phyloP scores from a whole-genome alignment of 2,329 filamentous ascomycete genomes.

The Pleomassaria siparia region DNA sequence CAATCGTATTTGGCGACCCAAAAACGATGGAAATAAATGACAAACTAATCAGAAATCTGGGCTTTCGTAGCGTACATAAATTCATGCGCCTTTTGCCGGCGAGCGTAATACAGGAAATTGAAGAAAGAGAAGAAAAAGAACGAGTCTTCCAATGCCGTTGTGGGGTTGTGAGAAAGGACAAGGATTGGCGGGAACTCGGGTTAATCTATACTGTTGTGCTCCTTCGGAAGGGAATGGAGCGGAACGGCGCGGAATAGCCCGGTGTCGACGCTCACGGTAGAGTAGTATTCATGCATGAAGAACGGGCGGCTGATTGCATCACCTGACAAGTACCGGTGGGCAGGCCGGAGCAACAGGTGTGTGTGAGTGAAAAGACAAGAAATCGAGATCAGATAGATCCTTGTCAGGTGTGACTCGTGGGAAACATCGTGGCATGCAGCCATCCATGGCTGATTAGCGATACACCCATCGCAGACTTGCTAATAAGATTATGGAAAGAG shows the following conservation, averaged over 20 bases:
- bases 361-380: slow-evolving; percentile 21
- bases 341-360: slow-evolving; percentile 11
- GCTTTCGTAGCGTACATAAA: slow-evolving; percentile 2
- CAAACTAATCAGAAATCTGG: neutral
- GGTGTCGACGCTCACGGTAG: slow-evolving; percentile 21
- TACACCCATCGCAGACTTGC: slow-evolving; percentile 28
- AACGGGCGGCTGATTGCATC: slow-evolving; percentile 19
- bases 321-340: slow-evolving; percentile 20
- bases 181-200: slow-evolving; percentile 8
- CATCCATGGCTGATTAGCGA: slow-evolving; percentile 19
- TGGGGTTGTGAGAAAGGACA: neutral
- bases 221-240: slow-evolving; percentile 11
- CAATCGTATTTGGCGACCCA: slow-evolving; percentile 5
- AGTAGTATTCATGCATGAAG: slow-evolving; percentile 40
- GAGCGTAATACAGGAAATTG: slow-evolving; percentile 1
- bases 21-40: neutral
- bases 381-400: slow-evolving; percentile 21
- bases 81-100: slow-evolving; percentile 1
- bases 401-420: slow-evolving; percentile 24
- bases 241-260: neutral
- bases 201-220: slow-evolving; percentile 9
- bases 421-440: slow-evolving; percentile 20
- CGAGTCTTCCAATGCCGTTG: slow-evolving; percentile 1
- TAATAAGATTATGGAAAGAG: slow-evolving; percentile 20
- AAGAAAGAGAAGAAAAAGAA: neutral